Evolutionary conservation across 192 early-diverging fungal genomes (phyloP), one percentile per base, ranked within the genome.

Genomic region (Podila verticillata): DNA sequence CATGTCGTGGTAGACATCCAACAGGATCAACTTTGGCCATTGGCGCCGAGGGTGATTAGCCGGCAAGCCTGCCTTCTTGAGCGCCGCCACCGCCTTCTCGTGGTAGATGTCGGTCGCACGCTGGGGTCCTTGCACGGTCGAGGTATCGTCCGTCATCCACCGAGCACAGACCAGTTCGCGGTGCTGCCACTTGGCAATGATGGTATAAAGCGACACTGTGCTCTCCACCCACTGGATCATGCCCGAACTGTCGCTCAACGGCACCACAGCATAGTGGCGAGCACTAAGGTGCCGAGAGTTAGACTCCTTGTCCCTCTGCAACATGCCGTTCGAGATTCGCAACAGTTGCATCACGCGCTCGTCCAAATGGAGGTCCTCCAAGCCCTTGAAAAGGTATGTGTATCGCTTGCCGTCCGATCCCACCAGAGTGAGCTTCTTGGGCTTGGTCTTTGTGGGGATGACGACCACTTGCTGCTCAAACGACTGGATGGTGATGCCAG

Each of bases 161-260:
- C 77, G 64, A 3, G 58, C 26, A 36, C 77, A 80, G 70, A 89
- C 68, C 72, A 91, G 67, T 65, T 95, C 88, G 7, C 88, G 88
- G 69, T 90, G 86, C 79, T 94, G 92, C 95, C 94, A 95, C 47
- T 88, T 86, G 47, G 91, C 89, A 63, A 92, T 94, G 24, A 95
- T 65, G 44, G 90, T 83, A 87, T 95, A 97, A 48, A 99, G 60
- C 17, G 91, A 91, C 1, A 88, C 84, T 6, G 94, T 91, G 74
- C 92, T 89, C 57, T 96, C 91, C 3, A 98, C 94, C 97, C 96
- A 99, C 68, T 98, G 92, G 67, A 98, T 93, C 89, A 98, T 94
- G 3, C 97, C 97, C 22, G 91, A 93, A 58, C 92, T 90, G 70
- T 92, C 88, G 44, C 96, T 95, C 34, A 98, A 86, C 0, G 98